phyloP scores from a whole-genome alignment of 2,329 filamentous ascomycete genomes.

The Juglanconis oblonga region DNA sequence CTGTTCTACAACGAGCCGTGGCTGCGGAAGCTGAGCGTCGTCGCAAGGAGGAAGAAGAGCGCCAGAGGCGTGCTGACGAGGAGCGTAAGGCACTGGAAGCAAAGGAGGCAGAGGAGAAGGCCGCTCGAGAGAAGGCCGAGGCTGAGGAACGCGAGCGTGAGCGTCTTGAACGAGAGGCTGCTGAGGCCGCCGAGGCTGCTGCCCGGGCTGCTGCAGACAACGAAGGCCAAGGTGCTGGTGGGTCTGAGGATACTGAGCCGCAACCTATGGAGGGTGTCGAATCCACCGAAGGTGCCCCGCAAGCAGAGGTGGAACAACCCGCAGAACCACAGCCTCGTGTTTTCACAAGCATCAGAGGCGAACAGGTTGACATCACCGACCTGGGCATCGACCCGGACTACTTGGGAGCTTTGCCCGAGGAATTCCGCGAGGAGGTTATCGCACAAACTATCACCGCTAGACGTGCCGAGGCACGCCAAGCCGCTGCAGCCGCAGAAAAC shows the following conservation, averaged over 20 bases:
- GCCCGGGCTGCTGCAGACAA: constrained; percentile 36
- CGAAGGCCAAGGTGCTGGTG: constrained; percentile 38
- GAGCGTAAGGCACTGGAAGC: constrained; percentile 66
- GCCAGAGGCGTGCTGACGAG: constrained; percentile 61
- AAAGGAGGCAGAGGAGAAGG: constrained; percentile 68
- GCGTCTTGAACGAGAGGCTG: constrained; percentile 56
- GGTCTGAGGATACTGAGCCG: constrained; percentile 36
- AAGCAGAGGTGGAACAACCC: constrained; percentile 33
- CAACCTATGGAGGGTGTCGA: constrained; percentile 66
- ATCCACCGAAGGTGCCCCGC: constrained; percentile 32
- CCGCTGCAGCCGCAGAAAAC: constrained; percentile 46
- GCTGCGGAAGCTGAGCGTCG: constrained; percentile 52
- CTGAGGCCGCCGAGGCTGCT: constrained; percentile 52
- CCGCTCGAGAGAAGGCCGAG: constrained; percentile 64
- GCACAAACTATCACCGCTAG: constrained; percentile 84
- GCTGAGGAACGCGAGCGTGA: constrained; percentile 65
- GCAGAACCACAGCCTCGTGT: constrained; percentile 60
- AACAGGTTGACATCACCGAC: constrained; percentile 88
- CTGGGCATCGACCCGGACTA: constrained; percentile 94
- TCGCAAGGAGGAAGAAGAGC: constrained; percentile 55
- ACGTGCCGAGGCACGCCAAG: constrained; percentile 70
- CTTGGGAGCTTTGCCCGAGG: constrained; percentile 93
- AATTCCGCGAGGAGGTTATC: constrained; percentile 93
- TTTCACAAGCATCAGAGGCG: constrained; percentile 79
- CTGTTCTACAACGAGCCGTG: constrained; percentile 49